Evolutionary conservation across 106 monocot genomes (phyloP), one percentile per base, ranked within the genome.

Genomic region (Allium sativum): DNA sequence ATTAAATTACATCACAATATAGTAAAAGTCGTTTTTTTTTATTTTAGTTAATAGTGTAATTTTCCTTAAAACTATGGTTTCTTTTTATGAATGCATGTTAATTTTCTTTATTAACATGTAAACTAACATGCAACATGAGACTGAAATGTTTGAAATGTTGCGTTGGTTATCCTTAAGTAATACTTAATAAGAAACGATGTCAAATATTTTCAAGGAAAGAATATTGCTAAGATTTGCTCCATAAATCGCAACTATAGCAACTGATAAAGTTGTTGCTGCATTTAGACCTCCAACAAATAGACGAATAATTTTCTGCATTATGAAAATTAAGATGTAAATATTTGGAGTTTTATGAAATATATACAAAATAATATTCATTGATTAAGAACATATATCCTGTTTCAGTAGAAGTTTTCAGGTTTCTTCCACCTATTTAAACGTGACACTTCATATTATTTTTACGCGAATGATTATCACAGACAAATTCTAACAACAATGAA

Each of bases 391-490:
- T 50, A 98, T 92, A 68, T 91, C 98, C 81, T 98, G 98, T 58
- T 77, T 80, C 59, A 98, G 91, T 12, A 91, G 91, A 73, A 98
- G 90, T 15, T 85, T 88, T 65, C 91, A 69, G 1, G 91, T 98
- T 62, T 92, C 84, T 41, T 92, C 84, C 47, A 98, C 98, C 85
- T 88, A 92, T 42, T 79, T 65, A 92, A 98, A 19, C 87, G 91
- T 59, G 82, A 88, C 59, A 88, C 63, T 78, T 98, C 98, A 63
- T 79, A 83, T 47, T 67, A 69, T 56, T 98, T 91, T 59, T 98
- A 92, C 21, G 98, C 91, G 64, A 98, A 98, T 8, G 88, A 98
- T 58, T n/a, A n/a, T n/a, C n/a, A n/a, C n/a, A n/a, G n/a, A n/a
- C n/a, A n/a, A n/a, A n/a, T n/a, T n/a, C n/a, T n/a, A n/a, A n/a